phyloP scores from a whole-genome alignment of 305 asterid genomes.

The Fraxinus floribunda region DNA sequence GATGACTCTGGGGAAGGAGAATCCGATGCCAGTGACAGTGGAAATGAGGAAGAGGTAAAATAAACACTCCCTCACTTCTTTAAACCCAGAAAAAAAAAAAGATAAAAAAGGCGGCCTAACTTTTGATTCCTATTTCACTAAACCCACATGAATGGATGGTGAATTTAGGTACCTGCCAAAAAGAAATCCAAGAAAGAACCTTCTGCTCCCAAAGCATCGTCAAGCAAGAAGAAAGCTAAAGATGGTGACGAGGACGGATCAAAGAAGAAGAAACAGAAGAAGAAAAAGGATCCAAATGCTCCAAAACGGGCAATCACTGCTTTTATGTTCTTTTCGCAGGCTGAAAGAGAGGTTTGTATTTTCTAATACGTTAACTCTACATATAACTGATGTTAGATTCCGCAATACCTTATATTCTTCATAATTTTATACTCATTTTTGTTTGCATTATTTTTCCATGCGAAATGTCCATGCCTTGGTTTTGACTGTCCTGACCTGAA shows the following conservation, averaged over 20 bases:
- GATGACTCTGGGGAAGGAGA: constrained; percentile 93
- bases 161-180: constrained; percentile 52
- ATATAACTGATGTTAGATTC: background rate
- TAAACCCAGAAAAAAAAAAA: background rate
- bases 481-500: background rate
- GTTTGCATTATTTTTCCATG: background rate
- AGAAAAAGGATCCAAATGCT: constrained; percentile 95
- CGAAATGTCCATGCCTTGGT: background rate
- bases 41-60: constrained; percentile 61
- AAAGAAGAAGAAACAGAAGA: constrained; percentile 80
- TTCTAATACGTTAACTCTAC: background rate
- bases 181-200: constrained; percentile 68
- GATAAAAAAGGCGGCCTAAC: background rate
- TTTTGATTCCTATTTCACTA: background rate
- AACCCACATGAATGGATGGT: constrained; percentile 22
- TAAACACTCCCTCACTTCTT: background rate
- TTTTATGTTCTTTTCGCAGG: constrained; percentile 85
- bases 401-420: background rate
- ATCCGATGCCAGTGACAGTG: constrained; percentile 77
- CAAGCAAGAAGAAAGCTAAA: constrained; percentile 63
- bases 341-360: constrained; percentile 81
- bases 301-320: constrained; percentile 84
- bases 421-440: background rate
- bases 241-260: constrained; percentile 64
- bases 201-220: constrained; percentile 53